These are phyloP conservation scores for Phytophthora palmivora DNA, from an alignment of 352 stramenopile species.

Conservation along the genomic window DNA sequence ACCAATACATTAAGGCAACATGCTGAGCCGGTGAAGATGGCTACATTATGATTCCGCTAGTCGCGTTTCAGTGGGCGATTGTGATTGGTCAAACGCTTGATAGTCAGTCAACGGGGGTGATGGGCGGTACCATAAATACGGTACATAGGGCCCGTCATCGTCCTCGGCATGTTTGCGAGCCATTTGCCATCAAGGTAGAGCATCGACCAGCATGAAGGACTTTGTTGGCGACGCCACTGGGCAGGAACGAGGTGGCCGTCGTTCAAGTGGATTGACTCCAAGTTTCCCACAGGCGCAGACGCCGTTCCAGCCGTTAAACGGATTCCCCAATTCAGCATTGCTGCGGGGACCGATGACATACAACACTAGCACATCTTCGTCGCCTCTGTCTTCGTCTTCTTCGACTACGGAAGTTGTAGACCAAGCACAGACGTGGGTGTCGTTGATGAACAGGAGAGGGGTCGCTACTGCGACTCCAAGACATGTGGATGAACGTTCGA, in stretches of 20 bases:
- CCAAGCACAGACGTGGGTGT: constrained; percentile 21
- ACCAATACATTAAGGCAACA: background rate
- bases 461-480: too few relatives aligned
- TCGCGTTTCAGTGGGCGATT: background rate
- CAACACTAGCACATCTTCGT: constrained; percentile 21
- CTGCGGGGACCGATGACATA: constrained; percentile 1
- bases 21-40: constrained; percentile 5
- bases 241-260: background rate
- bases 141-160: constrained; percentile 21
- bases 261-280: constrained; percentile 3
- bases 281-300: constrained; percentile 23
- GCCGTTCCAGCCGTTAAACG: constrained; percentile 12
- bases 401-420: constrained; percentile 19
- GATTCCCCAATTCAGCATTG: constrained; percentile 7
- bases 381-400: constrained; percentile 21
- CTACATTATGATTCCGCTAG: constrained; percentile 8
- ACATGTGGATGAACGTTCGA: too few relatives aligned
- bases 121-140: constrained; percentile 5
- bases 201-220: constrained; percentile 9
- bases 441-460: constrained; percentile 19
- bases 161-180: constrained; percentile 15
- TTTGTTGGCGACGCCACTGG: constrained; percentile 9
- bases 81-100: background rate
- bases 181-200: constrained; percentile 9
- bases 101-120: background rate